phyloP scores from a whole-genome alignment of 2,329 filamentous ascomycete genomes.

The Sclerotinia trifoliorum region DNA sequence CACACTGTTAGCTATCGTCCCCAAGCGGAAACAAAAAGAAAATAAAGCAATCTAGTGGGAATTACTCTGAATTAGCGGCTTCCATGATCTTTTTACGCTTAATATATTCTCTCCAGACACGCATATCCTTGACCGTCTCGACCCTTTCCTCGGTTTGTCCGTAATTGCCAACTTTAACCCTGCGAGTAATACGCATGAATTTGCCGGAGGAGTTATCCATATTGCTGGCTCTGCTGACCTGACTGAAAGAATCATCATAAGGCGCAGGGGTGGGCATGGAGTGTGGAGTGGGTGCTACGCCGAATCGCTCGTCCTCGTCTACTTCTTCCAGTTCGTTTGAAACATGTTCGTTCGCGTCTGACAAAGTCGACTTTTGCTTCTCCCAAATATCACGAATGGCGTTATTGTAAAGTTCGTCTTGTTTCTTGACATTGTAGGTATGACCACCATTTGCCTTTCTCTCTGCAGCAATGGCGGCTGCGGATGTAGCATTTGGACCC shows the following conservation, averaged over 20 bases:
- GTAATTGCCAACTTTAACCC: slow-evolving; percentile 55
- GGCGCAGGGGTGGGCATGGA: slow-evolving; percentile 62
- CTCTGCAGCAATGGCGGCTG: slow-evolving; percentile 71
- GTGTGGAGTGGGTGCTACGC: slow-evolving; percentile 57
- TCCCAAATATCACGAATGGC: slow-evolving; percentile 93
- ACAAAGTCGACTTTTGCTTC: slow-evolving; percentile 75
- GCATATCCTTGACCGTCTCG: slow-evolving; percentile 70
- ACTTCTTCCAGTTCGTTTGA: slow-evolving; percentile 50
- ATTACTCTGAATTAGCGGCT: slow-evolving; percentile 60
- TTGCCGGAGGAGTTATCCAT: slow-evolving; percentile 64
- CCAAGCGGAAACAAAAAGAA: background rate
- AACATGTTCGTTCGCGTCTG: slow-evolving; percentile 67
- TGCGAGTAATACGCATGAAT: slow-evolving; percentile 73
- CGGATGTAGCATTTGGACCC: slow-evolving; percentile 63
- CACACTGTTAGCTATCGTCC: slow-evolving; percentile 25
- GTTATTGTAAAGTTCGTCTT: slow-evolving; percentile 88
- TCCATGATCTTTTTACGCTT: slow-evolving; percentile 58
- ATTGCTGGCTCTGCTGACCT: slow-evolving; percentile 64
- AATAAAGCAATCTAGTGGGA: background rate
- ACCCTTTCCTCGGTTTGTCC: slow-evolving; percentile 61
- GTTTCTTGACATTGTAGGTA: slow-evolving; percentile 94
- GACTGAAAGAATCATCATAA: slow-evolving; percentile 75
- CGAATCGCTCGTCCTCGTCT: slow-evolving; percentile 55
- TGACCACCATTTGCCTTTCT: slow-evolving; percentile 89
- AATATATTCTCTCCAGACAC: slow-evolving; percentile 86